Base-by-base conservation (phyloP, 2,329 filamentous ascomycete genomes). In the Trichoderma aggressivum region DNA sequence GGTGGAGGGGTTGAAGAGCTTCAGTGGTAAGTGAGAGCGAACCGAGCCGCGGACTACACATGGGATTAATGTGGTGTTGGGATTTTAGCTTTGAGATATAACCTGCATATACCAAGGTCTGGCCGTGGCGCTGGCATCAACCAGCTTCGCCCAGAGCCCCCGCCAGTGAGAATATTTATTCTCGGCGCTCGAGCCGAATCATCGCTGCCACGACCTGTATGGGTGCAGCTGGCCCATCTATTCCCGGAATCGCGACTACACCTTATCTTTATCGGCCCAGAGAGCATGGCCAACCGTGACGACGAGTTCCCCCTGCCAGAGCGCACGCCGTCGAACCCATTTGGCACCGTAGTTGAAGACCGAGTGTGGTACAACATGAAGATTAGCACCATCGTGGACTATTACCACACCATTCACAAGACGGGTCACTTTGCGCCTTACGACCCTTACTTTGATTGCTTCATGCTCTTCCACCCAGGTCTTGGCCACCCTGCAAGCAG, bases 391-490 rank as follows among this genome's bases (percentile, higher is more conserved):
- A 97, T 94, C 78, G 95, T 98, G 65, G 96, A 99, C 76, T 98
- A 99, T 84, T 99, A 97, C 84, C 95, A 99, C 82, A 98, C 93
- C 3, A 89, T 99, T 76, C 95, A 99, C 83, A 90, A 94, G 79
- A 92, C 95, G 0, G 92, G 94, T 61, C 88, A 94, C 79, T 99
- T 98, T 83, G 90, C 92, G 71, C 96, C 97, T 0, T 98, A 97
- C 79, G 96, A 99, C 79, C 96, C 96, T 1, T 99, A 99, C 84
- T 97, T 99, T 81, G 96, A 99, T 84, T 96, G 93, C 81, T 97
- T 99, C 79, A 90, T 99, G 77, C 88, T 98, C 65, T 99, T 98
- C 86, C 97, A 99, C 78, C 97, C 97, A 0, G 97, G 97, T 10
- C 87, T 99, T 21, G 97, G 96, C 14, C 96, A 99, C 80, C 94